phyloP scores from a whole-genome alignment of 441 rosid genomes.

The Aleurites moluccanus region DNA sequence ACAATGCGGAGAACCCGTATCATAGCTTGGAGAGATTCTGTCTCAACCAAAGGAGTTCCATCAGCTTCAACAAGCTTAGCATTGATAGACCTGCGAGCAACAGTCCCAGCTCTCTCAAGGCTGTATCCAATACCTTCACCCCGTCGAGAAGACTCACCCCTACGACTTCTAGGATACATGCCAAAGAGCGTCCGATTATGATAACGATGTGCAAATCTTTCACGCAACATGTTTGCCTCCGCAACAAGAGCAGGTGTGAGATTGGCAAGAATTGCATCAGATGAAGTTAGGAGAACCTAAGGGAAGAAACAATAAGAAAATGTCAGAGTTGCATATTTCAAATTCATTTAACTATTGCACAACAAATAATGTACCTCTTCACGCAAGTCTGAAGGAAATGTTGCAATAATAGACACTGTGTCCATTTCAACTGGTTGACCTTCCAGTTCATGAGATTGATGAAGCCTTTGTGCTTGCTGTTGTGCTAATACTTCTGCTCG shows the following conservation, averaged over 20 bases:
- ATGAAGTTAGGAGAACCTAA: slow-evolving; percentile 93
- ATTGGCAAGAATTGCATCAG: slow-evolving; percentile 97
- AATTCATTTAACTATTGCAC: slow-evolving; percentile 8
- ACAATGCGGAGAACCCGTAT: slow-evolving; percentile 90
- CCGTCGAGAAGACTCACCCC: slow-evolving; percentile 95
- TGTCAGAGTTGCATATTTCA: slow-evolving; percentile 5
- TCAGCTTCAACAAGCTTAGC: slow-evolving; percentile 85
- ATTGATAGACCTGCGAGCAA: slow-evolving; percentile 64
- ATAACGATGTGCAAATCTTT: slow-evolving; percentile 93
- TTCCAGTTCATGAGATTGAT: slow-evolving; percentile 97
- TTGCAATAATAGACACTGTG: slow-evolving; percentile 95
- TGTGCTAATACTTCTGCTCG: slow-evolving; percentile 96
- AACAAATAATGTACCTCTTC: slow-evolving; percentile 69
- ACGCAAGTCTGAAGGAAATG: slow-evolving; percentile 95
- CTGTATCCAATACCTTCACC: slow-evolving; percentile 73
- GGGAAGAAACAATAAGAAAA: slow-evolving; percentile 18
- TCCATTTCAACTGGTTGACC: slow-evolving; percentile 99
- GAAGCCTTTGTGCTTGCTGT: slow-evolving; percentile 93
- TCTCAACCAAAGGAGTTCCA: slow-evolving; percentile 86
- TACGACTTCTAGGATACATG: slow-evolving; percentile 92
- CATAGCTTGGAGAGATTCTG: slow-evolving; percentile 82
- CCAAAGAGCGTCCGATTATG: slow-evolving; percentile 86
- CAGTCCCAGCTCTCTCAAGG: slow-evolving; percentile 61
- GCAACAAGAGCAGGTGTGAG: slow-evolving; percentile 99
- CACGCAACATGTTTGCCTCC: slow-evolving; percentile 98